Evolutionary conservation across 2,329 filamentous ascomycete genomes (phyloP).

Genomic region (Monosporascus sp.): DNA sequence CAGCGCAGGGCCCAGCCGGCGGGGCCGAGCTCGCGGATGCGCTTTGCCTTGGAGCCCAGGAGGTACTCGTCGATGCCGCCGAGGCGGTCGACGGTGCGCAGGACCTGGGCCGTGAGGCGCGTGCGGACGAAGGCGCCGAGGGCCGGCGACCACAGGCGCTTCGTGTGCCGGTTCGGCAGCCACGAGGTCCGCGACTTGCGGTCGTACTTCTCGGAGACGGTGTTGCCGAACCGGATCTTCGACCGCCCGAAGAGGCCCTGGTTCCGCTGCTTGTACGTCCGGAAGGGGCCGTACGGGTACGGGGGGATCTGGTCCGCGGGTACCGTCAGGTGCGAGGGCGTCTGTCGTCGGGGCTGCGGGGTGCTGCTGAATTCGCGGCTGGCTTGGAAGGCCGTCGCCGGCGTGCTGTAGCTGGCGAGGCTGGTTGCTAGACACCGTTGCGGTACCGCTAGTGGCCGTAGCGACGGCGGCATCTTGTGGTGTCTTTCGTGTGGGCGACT

Average conservation of each 20-base stretch:
- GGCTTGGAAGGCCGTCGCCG: neutral
- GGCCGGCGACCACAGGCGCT: slow-evolving; percentile 59
- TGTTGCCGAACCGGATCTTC: slow-evolving; percentile 75
- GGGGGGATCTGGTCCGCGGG: slow-evolving; percentile 40
- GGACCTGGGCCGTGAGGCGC: slow-evolving; percentile 63
- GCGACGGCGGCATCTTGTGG: slow-evolving; percentile 5
- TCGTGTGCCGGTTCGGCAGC: slow-evolving; percentile 68
- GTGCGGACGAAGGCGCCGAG: slow-evolving; percentile 61
- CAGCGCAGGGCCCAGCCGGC: slow-evolving; percentile 88
- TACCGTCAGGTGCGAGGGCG: slow-evolving; percentile 34
- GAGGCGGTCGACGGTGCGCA: slow-evolving; percentile 72
- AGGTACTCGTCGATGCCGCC: slow-evolving; percentile 92
- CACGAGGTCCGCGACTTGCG: slow-evolving; percentile 68
- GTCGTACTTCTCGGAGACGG: slow-evolving; percentile 60
- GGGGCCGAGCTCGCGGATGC: slow-evolving; percentile 81
- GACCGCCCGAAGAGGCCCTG: slow-evolving; percentile 64
- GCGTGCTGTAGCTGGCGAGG: neutral
- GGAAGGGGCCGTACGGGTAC: slow-evolving; percentile 69
- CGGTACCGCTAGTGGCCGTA: slow-evolving; percentile 1
- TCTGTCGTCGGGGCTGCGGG: slow-evolving; percentile 14
- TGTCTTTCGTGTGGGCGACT: neutral
- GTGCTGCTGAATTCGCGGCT: slow-evolving; percentile 21
- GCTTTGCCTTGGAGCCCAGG: slow-evolving; percentile 67
- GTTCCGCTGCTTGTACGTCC: slow-evolving; percentile 75
- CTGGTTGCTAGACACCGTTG: slow-evolving; percentile 3